Percentiles rank a stretch among this genome's conserved stretches.
These are phyloP conservation scores for Leccinum subspadiceum DNA, from an alignment of 1,284 basidiomycete species.

Conservation along the genomic window DNA sequence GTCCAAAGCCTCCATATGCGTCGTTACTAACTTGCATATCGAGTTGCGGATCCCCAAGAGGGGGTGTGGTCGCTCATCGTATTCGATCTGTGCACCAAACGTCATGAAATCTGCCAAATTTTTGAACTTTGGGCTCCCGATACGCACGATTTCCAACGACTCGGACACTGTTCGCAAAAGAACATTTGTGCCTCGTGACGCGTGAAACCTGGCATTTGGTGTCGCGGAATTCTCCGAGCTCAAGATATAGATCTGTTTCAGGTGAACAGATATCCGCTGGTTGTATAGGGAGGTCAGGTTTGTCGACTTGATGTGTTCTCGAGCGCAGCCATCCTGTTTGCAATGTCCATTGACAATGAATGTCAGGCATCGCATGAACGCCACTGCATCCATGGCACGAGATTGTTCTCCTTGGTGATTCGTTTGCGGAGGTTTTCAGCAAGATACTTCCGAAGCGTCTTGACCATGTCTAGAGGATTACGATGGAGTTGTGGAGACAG, in stretches of 20 bases:
- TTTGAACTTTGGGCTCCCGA: too few relatives aligned
- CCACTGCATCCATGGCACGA: constrained; percentile 29
- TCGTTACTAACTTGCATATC: too few relatives aligned
- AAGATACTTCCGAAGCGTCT: constrained; percentile 25
- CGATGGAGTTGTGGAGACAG: constrained; percentile 20
- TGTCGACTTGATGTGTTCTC: constrained; percentile 35
- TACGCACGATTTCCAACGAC: too few relatives aligned
- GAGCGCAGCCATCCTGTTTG: constrained; percentile 35
- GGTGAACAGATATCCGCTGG: constrained; percentile 40
- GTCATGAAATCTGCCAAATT: too few relatives aligned
- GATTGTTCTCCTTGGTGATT: constrained; percentile 36
- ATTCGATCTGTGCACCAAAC: too few relatives aligned
- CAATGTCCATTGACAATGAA: constrained; percentile 22
- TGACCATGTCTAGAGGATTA: constrained; percentile 9
- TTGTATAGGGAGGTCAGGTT: constrained; percentile 37
- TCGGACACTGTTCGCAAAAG: too few relatives aligned
- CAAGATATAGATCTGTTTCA: constrained; percentile 50
- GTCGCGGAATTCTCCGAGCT: constrained; percentile 14
- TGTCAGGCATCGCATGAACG: constrained; percentile 43
- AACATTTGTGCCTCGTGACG: too few relatives aligned
- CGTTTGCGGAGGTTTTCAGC: constrained; percentile 28
- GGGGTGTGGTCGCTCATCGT: too few relatives aligned
- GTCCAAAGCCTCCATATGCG: too few relatives aligned
- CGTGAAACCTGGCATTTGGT: too few relatives aligned
- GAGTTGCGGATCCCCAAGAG: too few relatives aligned